A percentile compares a stretch with the other conserved stretches of the same genome.
Evolutionary conservation across 176 grass and related monocot genomes (phyloP).

Genomic region (Aegilops longissima): DNA sequence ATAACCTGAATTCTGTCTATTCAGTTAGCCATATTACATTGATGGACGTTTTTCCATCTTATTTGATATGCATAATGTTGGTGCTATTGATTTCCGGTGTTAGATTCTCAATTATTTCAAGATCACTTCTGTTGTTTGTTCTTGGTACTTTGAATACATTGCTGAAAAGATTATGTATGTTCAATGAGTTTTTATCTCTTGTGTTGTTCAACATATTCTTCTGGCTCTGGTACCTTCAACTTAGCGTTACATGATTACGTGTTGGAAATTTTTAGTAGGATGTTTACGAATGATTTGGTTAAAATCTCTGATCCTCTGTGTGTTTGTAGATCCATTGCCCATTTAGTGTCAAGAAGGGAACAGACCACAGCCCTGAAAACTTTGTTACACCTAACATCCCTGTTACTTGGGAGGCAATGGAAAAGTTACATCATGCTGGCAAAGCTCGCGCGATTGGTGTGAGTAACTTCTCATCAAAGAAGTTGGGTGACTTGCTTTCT

Average conservation of each 20-base stretch:
- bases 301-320: neutral
- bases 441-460: constrained; percentile 72
- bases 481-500: constrained; percentile 59
- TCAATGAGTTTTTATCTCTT: neutral
- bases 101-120: too few species aligned
- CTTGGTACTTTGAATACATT: too few species aligned
- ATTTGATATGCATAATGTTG: too few species aligned
- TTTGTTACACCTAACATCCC: constrained; percentile 50
- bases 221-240: too few species aligned
- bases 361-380: constrained; percentile 44
- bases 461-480: constrained; percentile 77
- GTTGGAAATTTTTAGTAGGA: too few species aligned
- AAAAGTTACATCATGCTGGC: constrained; percentile 53
- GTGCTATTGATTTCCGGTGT: too few species aligned
- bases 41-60: too few species aligned
- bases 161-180: neutral
- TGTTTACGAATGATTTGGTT: neutral
- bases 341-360: constrained; percentile 63
- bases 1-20: too few species aligned
- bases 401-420: constrained; percentile 71
- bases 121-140: too few species aligned
- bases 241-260: neutral
- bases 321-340: constrained; percentile 79
- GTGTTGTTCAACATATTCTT: neutral
- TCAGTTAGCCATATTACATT: too few species aligned